Percentiles rank a stretch among this genome's conserved stretches.
Evolutionary conservation across 495 filamentous ascomycete genomes (phyloP).

Genomic region (Neurospora tetrasperma): DNA sequence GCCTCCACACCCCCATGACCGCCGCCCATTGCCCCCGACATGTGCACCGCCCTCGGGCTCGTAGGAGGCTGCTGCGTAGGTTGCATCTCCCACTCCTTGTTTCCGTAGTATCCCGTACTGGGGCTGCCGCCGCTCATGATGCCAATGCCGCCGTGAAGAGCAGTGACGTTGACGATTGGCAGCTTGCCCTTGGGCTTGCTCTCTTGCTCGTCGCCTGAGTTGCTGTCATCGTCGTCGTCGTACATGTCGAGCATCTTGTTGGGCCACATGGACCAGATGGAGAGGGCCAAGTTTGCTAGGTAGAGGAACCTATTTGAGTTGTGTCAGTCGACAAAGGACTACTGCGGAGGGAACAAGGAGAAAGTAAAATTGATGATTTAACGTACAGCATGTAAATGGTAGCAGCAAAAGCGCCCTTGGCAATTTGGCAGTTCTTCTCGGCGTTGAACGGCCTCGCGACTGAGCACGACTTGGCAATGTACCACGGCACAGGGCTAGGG

Average conservation of each 20-base stretch:
- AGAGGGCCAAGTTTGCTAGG: conserved; percentile 43
- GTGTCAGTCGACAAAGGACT: neutral
- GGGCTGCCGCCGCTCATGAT: conserved; percentile 6
- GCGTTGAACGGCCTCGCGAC: conserved; percentile 46
- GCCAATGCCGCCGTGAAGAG: neutral
- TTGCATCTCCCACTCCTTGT: conserved; percentile 37
- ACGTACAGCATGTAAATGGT: conserved; percentile 64
- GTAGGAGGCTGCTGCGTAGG: conserved; percentile 11
- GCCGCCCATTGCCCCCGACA: conserved; percentile 4
- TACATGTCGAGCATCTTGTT: conserved; percentile 32
- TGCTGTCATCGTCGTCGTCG: conserved; percentile 27
- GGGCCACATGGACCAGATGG: conserved; percentile 52
- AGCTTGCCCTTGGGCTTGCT: conserved; percentile 4
- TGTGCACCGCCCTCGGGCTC: neutral
- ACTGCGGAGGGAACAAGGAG: neutral
- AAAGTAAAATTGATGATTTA: neutral
- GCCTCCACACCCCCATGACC: neutral
- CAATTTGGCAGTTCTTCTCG: conserved; percentile 62
- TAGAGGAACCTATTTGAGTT: conserved; percentile 40
- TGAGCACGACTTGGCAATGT: conserved; percentile 66
- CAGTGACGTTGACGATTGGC: neutral
- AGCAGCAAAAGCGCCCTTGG: conserved; percentile 63
- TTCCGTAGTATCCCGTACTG: conserved; percentile 2
- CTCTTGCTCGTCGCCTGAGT: conserved; percentile 24
- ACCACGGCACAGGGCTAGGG: conserved; percentile 66